phyloP scores from a whole-genome alignment of 331 rosid genomes.

The Phaseolus coccineus region DNA sequence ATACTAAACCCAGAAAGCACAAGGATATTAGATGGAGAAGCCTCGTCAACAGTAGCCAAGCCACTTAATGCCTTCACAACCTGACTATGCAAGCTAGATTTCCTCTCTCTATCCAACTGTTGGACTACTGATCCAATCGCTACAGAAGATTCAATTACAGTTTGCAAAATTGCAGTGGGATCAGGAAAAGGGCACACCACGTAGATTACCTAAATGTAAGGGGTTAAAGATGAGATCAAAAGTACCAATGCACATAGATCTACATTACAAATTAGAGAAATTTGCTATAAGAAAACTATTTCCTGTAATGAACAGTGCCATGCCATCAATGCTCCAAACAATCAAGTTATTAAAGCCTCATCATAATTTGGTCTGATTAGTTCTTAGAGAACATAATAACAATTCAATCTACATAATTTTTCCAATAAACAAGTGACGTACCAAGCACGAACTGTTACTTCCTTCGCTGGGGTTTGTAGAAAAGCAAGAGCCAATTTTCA shows the following conservation, averaged over 20 bases:
- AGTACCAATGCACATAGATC: constrained; percentile 21
- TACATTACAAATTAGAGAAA: constrained; percentile 14
- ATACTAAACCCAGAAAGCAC: constrained; percentile 88
- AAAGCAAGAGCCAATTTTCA: constrained; percentile 79
- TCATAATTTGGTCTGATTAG: constrained; percentile 8
- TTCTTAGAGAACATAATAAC: constrained; percentile 7
- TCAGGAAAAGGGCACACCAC: constrained; percentile 99
- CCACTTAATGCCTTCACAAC: constrained; percentile 91
- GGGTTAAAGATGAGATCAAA: constrained; percentile 36
- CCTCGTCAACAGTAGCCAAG: constrained; percentile 91
- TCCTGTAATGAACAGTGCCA: constrained; percentile 32
- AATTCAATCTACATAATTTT: constrained; percentile 35
- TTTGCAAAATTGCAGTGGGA: constrained; percentile 90
- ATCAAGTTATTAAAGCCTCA: constrained; percentile 6
- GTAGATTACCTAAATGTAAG: constrained; percentile 77
- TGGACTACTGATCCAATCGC: constrained; percentile 89
- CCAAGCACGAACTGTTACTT: constrained; percentile 79
- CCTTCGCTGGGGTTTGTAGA: constrained; percentile 86
- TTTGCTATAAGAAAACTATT: constrained; percentile 2
- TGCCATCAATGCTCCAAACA: constrained; percentile 22
- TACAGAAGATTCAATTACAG: constrained; percentile 89
- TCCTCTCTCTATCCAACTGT: constrained; percentile 89
- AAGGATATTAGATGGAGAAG: constrained; percentile 81
- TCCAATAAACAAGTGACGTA: constrained; percentile 54
- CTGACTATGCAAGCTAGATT: constrained; percentile 80